Base-by-base conservation (phyloP, 2,329 filamentous ascomycete species). In the Nannizziopsis arthrosporioides region DNA sequence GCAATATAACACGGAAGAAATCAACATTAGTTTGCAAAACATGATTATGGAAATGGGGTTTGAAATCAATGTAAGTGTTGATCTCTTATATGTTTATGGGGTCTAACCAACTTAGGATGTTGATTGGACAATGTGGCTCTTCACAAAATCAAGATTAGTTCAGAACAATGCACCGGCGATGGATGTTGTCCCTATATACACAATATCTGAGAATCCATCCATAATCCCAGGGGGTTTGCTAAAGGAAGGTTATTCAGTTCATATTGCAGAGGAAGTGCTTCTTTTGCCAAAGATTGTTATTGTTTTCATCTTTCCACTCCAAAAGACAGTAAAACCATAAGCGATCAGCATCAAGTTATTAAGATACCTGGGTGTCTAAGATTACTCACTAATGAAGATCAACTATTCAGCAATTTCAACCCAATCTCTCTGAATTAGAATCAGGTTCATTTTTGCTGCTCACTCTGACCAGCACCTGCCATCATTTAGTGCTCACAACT, bases 71-170 rank as follows among this genome's bases (percentile, higher is more conserved):
- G 22, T 27, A 27, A 27, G 22, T 27, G 22, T 27, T 27, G 22
- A 27, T 27, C 22, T 27, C 22, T 27, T 27, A 27, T 27, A 27
- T 27, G 22, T 27, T 27, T 27, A 27, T 7, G 30, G 22, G n/a
- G 9, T 2, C 27, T 15, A 15, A 44, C 15, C 10, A 19, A 19
- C 1, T 15, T 36, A 44, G 42, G 30, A 14, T 35, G 35, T 44
- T 15, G 42, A 37, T 22, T 44, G 31, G 42, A 44, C 42, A 19
- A 44, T 44, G 31, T 44, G 42, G 42, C 42, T 44, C 27, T 44
- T 44, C 15, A 44, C 42, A 36, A 44, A 44, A 37, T 22, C 31
- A 44, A 44, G 18, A 17, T 18, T 44, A 37, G 38, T 46, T 4
- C 3, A 30, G 19, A 46, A 39, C 18, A 46, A 22, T 14, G 27